These are phyloP conservation scores for Onygenales sp. DNA, from an alignment of 2,329 filamentous ascomycete species.

Conservation along the genomic window DNA sequence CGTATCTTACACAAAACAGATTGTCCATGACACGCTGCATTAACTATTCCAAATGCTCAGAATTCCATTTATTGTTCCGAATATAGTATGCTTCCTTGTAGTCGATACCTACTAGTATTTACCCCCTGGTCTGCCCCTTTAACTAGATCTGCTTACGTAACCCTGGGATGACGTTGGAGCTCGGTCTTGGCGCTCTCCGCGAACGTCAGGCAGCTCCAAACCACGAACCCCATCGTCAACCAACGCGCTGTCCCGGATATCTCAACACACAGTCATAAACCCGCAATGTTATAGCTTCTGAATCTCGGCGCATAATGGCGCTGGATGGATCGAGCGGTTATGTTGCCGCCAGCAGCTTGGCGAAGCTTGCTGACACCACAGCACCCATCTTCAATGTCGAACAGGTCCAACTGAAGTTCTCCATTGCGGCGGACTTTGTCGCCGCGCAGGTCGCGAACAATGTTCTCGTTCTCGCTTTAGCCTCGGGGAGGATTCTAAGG, in stretches of 20 bases:
- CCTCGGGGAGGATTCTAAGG: constrained; percentile 81
- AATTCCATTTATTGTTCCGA: too few relatives aligned
- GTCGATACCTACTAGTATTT: too few relatives aligned
- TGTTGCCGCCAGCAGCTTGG: constrained; percentile 54
- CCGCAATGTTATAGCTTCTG: constrained; percentile 9
- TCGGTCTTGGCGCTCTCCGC: background rate
- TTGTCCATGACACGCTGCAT: too few relatives aligned
- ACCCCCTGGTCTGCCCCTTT: too few relatives aligned
- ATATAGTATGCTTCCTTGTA: too few relatives aligned
- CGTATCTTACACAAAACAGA: too few relatives aligned
- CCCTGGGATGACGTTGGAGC: background rate
- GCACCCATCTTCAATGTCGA: constrained; percentile 93
- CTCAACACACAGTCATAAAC: background rate
- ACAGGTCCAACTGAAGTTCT: constrained; percentile 85
- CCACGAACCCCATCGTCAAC: background rate
- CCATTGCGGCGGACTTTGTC: constrained; percentile 89
- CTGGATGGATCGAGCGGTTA: constrained; percentile 64
- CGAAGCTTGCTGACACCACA: constrained; percentile 49
- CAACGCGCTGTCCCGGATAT: background rate
- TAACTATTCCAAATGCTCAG: too few relatives aligned
- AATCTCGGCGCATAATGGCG: constrained; percentile 48
- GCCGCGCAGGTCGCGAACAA: constrained; percentile 96
- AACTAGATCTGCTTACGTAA: background rate
- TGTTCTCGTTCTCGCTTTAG: constrained; percentile 83
- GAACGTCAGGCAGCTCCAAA: background rate